These are phyloP conservation scores for Anethum foeniculum DNA, from an alignment of 140 eudicot species.

Conservation along the genomic window DNA sequence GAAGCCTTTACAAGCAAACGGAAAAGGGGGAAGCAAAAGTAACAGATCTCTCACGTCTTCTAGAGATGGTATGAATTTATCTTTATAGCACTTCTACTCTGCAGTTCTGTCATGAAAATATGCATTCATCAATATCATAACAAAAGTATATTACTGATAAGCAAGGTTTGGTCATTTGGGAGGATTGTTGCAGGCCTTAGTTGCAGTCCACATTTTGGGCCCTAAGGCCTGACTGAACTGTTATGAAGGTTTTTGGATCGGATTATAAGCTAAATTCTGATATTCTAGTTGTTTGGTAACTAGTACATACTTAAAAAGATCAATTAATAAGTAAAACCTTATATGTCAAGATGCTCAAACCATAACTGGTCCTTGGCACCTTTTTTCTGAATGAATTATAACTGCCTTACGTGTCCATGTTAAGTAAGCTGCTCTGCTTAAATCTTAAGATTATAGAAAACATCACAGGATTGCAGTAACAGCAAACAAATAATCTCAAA, in stretches of 20 bases:
- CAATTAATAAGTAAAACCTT: neutral
- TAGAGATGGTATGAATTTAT: constrained; percentile 46
- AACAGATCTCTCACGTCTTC: constrained; percentile 41
- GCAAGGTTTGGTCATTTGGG: neutral
- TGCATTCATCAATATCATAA: neutral
- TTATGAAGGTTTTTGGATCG: neutral
- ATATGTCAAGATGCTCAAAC: neutral
- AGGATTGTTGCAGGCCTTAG: neutral
- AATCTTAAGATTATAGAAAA: neutral
- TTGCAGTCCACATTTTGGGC: neutral
- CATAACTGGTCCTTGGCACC: neutral
- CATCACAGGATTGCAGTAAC: too few species aligned
- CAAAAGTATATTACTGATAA: neutral
- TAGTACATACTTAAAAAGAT: neutral
- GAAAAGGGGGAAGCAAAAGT: constrained; percentile 52
- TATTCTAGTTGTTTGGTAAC: neutral
- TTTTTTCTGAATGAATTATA: neutral
- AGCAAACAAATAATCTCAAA: neutral
- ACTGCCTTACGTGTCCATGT: neutral
- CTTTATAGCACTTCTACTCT: neutral
- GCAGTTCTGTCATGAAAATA: neutral
- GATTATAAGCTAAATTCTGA: neutral
- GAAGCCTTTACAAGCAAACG: constrained; percentile 58
- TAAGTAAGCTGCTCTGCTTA: neutral
- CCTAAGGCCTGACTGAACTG: neutral